Conservation (phyloP, 2,329 filamentous ascomycete genomes). For the Fusarium miscanthi region DNA sequence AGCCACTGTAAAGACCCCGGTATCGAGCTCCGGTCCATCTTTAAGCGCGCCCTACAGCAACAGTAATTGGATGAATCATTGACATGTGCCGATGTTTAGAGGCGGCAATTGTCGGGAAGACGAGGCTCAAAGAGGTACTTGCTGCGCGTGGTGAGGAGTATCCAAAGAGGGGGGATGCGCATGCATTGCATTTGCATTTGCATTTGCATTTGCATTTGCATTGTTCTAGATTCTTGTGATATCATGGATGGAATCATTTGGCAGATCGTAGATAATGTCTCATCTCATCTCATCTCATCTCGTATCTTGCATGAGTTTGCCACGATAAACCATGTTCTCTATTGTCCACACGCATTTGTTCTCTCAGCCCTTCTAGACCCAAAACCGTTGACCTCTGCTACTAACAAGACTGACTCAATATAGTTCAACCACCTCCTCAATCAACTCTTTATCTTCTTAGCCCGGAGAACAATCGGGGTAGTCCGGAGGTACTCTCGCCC, state of each 20-base stretch:
- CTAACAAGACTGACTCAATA: constrained; percentile 14
- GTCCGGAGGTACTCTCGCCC: constrained; percentile 17
- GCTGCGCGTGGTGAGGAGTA: not conserved
- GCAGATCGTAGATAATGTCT: not conserved
- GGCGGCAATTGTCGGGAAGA: constrained; percentile 40
- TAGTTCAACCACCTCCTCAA: not conserved
- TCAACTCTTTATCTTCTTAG: not conserved
- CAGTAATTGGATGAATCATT: constrained; percentile 11
- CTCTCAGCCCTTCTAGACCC: not conserved
- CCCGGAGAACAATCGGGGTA: constrained; percentile 18
- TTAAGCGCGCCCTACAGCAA: constrained; percentile 13
- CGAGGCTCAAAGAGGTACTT: constrained; percentile 26
- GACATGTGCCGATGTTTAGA: constrained; percentile 20
- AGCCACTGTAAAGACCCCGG: constrained; percentile 7
- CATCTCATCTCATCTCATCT: not conserved
- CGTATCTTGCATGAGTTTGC: constrained; percentile 1
- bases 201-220: constrained; percentile 2
- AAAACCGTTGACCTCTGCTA: not conserved
- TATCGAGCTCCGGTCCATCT: constrained; percentile 20
- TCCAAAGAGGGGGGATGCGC: constrained; percentile 10
- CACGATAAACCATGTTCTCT: not conserved
- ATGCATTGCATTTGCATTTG: constrained; percentile 12
- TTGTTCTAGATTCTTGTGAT: constrained; percentile 19
- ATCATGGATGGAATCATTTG: constrained; percentile 27
- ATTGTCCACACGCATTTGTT: not conserved